Evolutionary conservation across 148 eudicot genomes (phyloP).

Genomic region (Silene uniflora): DNA sequence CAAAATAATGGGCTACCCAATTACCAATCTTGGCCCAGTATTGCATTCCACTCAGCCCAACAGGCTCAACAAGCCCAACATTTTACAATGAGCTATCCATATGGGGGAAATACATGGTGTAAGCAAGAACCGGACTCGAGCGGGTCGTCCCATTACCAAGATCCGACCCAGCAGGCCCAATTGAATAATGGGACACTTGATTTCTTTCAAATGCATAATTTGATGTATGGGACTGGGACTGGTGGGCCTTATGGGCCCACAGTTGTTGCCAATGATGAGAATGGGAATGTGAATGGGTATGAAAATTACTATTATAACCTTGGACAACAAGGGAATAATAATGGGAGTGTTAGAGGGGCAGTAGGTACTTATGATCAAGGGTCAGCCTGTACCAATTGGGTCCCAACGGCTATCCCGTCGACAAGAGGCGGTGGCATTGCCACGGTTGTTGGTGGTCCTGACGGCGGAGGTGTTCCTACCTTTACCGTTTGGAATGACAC

Average conservation of each 20-base stretch:
- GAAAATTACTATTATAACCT: constrained; percentile 40
- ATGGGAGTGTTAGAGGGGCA: constrained; percentile 8
- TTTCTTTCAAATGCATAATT: constrained; percentile 58
- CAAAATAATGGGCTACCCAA: constrained; percentile 29
- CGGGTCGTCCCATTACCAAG: constrained; percentile 32
- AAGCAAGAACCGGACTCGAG: constrained; percentile 54
- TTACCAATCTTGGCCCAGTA: constrained; percentile 48
- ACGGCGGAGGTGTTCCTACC: constrained; percentile 33
- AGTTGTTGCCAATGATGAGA: constrained; percentile 26
- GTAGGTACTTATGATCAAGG: constrained; percentile 42
- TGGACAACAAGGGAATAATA: constrained; percentile 32
- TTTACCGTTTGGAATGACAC: constrained; percentile 74
- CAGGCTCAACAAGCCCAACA: constrained; percentile 55
- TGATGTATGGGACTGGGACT: constrained; percentile 39
- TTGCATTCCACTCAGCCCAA: constrained; percentile 53
- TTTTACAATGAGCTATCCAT: constrained; percentile 23
- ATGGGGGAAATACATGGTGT: constrained; percentile 49
- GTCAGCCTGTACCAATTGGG: constrained; percentile 53
- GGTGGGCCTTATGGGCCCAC: constrained; percentile 30
- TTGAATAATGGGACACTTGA: constrained; percentile 40
- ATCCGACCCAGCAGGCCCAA: constrained; percentile 48
- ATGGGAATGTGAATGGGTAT: constrained; percentile 26
- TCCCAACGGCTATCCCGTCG: constrained; percentile 66
- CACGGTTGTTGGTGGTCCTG: constrained; percentile 17
- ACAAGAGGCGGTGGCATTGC: constrained; percentile 32